phyloP scores from a whole-genome alignment of 345 rosid genomes.

The Ailanthus altissimus region DNA sequence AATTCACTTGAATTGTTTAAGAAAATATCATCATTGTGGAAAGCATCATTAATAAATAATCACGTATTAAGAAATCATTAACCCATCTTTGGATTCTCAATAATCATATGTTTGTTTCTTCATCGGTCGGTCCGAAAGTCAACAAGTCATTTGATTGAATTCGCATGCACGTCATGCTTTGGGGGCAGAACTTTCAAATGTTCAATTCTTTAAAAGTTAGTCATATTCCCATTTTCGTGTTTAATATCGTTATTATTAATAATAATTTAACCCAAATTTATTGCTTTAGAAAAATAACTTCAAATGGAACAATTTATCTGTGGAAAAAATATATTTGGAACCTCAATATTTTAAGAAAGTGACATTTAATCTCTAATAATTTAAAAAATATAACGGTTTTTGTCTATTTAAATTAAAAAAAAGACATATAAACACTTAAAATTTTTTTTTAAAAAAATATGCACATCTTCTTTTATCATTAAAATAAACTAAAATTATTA shows the following conservation, averaged over 20 bases:
- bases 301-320: too few relatives aligned
- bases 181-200: background rate
- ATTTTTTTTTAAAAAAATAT: too few relatives aligned
- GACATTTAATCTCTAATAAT: too few relatives aligned
- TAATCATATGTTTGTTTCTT: background rate
- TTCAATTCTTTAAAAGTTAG: background rate
- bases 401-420: too few relatives aligned
- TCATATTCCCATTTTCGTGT: background rate
- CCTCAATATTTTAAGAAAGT: too few relatives aligned
- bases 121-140: conserved; percentile 13
- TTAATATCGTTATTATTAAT: background rate
- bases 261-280: background rate
- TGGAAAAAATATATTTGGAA: too few relatives aligned
- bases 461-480: too few relatives aligned
- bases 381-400: too few relatives aligned
- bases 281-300: too few relatives aligned
- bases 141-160: background rate
- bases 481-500: too few relatives aligned
- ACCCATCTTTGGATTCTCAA: conserved; percentile 3
- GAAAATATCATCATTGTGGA: background rate
- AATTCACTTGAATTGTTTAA: background rate
- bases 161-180: background rate
- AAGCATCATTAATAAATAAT: background rate
- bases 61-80: background rate
- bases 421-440: too few relatives aligned